Base-by-base conservation (phyloP, 192 early-diverging fungal genomes). In the Podila minutissima region DNA sequence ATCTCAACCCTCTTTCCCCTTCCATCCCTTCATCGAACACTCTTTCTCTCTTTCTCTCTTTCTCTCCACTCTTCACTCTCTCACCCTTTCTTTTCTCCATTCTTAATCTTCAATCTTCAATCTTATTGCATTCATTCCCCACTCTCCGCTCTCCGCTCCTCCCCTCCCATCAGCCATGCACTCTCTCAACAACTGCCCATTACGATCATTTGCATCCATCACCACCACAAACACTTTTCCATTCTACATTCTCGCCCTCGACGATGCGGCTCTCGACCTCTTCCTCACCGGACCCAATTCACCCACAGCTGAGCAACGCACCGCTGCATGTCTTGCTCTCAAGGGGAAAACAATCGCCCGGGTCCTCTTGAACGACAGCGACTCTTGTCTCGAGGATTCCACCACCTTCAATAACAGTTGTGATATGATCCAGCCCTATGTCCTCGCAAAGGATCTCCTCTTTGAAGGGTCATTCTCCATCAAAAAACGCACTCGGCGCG, bases 141-240 rank as follows among this genome's bases (percentile, higher is more conserved):
- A 29, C 29, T 1, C 29, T 29, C 29, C 29, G 3, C 29, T 20
- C 49, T 59, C 28, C 19, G 28, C 19, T 33, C 22, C 13, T 22
- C 33, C 3, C n/a, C 33, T 15, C 48, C n/a, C 57, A 10, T 24
- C 24, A 67, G 59, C n/a, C 20, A 72, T 68, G 65, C 76, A 81
- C 65, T 60, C 71, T 2, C 53, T 81, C 33, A 66, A 50, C 41
- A 66, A 73, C 35, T 81, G 77, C 61, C 77, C 66, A 29, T 71
- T 81, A 13, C 59, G 77, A 3, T 73, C 71, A 22, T 81, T 67
- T 28, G 66, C 63, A 55, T 35, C 41, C 15, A 81, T 81, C 77
- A 81, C 67, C 31, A 73, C 77, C 61, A 67, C 77, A 32, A 48
- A 51, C 58, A 17, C 29, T 9, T 29, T 46, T 11, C 77, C 77